Evolutionary conservation across 2,329 filamentous ascomycete genomes (phyloP).

Genomic region (Zelopaecilomyces penicillatus): DNA sequence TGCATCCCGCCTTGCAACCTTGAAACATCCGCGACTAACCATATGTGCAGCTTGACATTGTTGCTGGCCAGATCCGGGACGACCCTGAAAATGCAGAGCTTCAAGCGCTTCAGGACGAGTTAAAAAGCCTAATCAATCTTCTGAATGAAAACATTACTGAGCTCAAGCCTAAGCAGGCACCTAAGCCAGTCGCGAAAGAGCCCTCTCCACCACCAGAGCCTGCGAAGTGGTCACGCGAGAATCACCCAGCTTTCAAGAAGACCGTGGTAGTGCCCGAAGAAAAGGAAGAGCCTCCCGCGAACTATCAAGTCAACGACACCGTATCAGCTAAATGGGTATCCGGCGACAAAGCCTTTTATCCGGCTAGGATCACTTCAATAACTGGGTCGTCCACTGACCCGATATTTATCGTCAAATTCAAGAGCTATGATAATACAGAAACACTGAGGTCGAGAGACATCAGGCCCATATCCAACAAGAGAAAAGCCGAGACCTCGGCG

Average conservation of each 20-base stretch:
- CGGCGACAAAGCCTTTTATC: conserved; percentile 84
- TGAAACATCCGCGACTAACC: conserved; percentile 11
- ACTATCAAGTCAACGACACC: conserved; percentile 80
- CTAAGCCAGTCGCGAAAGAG: conserved; percentile 36
- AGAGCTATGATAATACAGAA: conserved; percentile 79
- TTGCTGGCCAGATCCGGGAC: conserved; percentile 66
- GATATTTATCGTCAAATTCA: conserved; percentile 92
- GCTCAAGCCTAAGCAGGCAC: conserved; percentile 48
- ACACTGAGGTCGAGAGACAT: conserved; percentile 77
- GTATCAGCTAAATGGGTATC: conserved; percentile 87
- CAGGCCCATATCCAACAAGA: conserved; percentile 69
- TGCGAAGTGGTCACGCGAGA: conserved; percentile 72
- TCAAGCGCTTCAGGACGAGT: conserved; percentile 66
- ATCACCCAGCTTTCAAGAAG: conserved; percentile 69
- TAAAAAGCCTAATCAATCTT: conserved; percentile 72
- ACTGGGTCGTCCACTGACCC: conserved; percentile 86
- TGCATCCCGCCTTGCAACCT: not conserved
- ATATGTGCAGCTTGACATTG: conserved; percentile 59
- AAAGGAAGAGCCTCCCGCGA: conserved; percentile 44
- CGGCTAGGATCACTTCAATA: conserved; percentile 85
- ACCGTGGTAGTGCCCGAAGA: conserved; percentile 32
- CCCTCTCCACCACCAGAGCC: conserved; percentile 42
- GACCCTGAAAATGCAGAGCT: conserved; percentile 76
- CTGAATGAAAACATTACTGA: conserved; percentile 75
- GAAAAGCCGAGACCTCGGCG: conserved; percentile 70